Evolutionary conservation across 2,329 filamentous ascomycete genomes (phyloP), one percentile per base, ranked within the genome.

Genomic region (Biscogniauxia mediterranea): DNA sequence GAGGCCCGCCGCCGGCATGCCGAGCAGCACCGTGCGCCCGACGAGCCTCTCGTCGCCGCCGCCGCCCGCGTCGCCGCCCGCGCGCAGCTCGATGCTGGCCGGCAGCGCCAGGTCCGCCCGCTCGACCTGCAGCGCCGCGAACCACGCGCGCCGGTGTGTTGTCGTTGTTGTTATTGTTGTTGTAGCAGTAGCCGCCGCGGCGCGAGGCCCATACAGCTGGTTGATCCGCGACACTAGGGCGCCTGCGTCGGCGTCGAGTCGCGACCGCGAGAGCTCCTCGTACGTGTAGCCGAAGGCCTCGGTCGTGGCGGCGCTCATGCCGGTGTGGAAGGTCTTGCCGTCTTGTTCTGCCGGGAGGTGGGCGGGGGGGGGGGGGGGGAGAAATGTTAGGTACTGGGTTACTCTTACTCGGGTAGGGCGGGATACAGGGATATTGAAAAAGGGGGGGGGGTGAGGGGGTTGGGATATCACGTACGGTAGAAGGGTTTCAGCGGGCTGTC

Each of bases 151-250:
- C n/a, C n/a, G n/a, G n/a, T n/a, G 28, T 32, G 7, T 6, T 9
- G 28, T 23, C 23, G 5, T 23, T 5, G 28, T 32, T 6, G 28
- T n/a, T 8, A 8, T 28, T 4, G 26, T 28, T 4, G 5, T 28
- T 28, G 26, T 8, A 8, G 26, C 26, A 17, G 54, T n/a, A n/a
- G n/a, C n/a, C n/a, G n/a, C n/a, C n/a, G n/a, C n/a, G n/a, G n/a
- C n/a, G n/a, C n/a, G 21, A 38, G 53, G 2, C 1, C 73, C 72
- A 66, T 82, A 83, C 3, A 93, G 73, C 0, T 74, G 79, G 60
- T 85, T 80, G 13, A 90, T 82, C 6, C 86, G 83, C 0, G 85
- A 81, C 46, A 85, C 82, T 32, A 92, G 26, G 79, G 67, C 89
- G 88, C 61, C 83, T 82, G 32, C 81, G 80, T 52, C 92, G 73